Conservation (phyloP, 345 rosid genomes). For the Brassica rapa region DNA sequence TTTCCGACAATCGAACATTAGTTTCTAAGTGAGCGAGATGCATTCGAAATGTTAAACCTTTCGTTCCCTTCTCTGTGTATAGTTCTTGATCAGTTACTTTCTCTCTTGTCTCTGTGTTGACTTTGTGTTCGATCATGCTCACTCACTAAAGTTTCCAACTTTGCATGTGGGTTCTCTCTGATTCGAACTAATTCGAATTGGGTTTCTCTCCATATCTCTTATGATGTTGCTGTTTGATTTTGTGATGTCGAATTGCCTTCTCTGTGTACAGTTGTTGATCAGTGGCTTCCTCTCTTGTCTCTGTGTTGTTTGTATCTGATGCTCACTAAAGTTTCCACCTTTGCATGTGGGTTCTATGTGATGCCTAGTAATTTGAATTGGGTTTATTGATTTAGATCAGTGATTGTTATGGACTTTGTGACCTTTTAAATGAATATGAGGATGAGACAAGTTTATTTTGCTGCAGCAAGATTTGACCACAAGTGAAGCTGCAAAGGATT, state of each 20-base stretch:
- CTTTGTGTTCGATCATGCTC: neutral
- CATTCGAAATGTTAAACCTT: neutral
- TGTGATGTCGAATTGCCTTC: no score
- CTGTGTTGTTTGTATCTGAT: neutral
- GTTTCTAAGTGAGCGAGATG: neutral
- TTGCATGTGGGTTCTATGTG: constrained; percentile 12
- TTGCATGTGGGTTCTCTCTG: constrained; percentile 7
- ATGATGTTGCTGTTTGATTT: no score
- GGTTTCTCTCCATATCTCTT: neutral
- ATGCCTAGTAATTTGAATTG: neutral
- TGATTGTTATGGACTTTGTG: neutral
- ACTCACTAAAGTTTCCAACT: neutral
- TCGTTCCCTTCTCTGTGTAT: neutral
- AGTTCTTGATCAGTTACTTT: no score
- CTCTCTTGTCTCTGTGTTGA: neutral
- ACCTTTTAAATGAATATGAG: constrained; percentile 1
- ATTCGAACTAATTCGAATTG: neutral
- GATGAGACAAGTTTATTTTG: neutral
- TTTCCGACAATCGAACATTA: neutral
- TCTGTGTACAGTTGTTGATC: neutral
- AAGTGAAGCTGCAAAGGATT: constrained; percentile 19
- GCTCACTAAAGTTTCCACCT: neutral
- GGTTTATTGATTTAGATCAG: neutral
- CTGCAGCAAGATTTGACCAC: neutral
- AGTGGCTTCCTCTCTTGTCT: neutral